Evolutionary conservation across 805 yeast species (phyloP).

Genomic region (Candida golubevii): DNA sequence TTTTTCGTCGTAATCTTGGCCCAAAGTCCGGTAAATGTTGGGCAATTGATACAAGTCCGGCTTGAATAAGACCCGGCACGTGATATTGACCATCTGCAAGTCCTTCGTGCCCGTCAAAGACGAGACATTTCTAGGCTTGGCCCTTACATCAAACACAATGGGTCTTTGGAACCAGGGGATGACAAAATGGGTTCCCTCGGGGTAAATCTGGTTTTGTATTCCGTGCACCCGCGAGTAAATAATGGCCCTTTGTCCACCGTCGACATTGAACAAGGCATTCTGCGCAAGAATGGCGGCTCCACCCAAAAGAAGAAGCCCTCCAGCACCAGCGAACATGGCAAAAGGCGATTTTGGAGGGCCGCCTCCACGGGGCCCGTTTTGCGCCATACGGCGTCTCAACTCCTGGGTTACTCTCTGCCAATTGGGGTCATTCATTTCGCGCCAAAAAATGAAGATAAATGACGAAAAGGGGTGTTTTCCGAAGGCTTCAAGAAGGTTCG

Average conservation of each 20-base stretch:
- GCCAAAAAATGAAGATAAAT: neutral
- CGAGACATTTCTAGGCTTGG: slow-evolving; percentile 90
- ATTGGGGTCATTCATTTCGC: slow-evolving; percentile 34
- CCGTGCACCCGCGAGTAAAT: slow-evolving; percentile 86
- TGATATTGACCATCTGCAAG: slow-evolving; percentile 97
- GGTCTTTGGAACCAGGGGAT: slow-evolving; percentile 96
- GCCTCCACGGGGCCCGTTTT: slow-evolving; percentile 22
- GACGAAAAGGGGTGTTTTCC: too few species aligned
- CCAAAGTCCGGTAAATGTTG: slow-evolving; percentile 83
- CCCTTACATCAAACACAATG: slow-evolving; percentile 84
- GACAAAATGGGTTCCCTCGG: slow-evolving; percentile 92
- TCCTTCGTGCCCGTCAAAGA: slow-evolving; percentile 97
- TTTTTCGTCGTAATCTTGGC: slow-evolving; percentile 93
- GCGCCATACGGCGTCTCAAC: slow-evolving; percentile 33
- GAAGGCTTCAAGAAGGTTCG: too few species aligned
- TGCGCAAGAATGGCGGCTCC: slow-evolving; percentile 39
- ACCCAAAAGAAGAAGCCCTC: slow-evolving; percentile 38
- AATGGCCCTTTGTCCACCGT: slow-evolving; percentile 98
- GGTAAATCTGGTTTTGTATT: slow-evolving; percentile 73
- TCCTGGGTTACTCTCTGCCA: slow-evolving; percentile 41
- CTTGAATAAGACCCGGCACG: slow-evolving; percentile 94
- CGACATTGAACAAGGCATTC: slow-evolving; percentile 53
- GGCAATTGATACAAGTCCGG: slow-evolving; percentile 81
- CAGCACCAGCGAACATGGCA: slow-evolving; percentile 39
- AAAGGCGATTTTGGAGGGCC: slow-evolving; percentile 34